A percentile compares a stretch with the other conserved stretches of the same genome.
These are phyloP conservation scores for Pholiota conissans DNA, from an alignment of 768 basidiomycete genomes.

Conservation along the genomic window DNA sequence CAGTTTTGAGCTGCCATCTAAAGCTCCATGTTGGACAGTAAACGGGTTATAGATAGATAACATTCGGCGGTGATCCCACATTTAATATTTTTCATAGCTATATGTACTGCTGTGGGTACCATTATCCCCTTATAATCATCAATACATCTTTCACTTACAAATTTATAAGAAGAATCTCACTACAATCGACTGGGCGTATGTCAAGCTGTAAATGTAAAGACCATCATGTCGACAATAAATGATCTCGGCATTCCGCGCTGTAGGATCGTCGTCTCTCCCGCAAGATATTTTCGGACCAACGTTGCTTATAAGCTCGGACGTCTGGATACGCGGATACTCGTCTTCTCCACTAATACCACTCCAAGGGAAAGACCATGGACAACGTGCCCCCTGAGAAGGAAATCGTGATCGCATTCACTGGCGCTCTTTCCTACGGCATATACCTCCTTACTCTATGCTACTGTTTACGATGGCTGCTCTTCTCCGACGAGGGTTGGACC, in stretches of 20 bases:
- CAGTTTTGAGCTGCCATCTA: neutral
- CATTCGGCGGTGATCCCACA: neutral
- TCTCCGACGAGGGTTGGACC: slow-evolving; percentile 15
- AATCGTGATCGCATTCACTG: slow-evolving; percentile 9
- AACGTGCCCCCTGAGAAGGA: slow-evolving; percentile 12
- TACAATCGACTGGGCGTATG: neutral
- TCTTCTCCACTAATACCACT: neutral
- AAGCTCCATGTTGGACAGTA: neutral
- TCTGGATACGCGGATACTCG: neutral
- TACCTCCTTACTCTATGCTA: slow-evolving; percentile 14
- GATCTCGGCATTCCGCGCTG: neutral
- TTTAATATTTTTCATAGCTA: neutral
- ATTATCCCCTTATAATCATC: neutral
- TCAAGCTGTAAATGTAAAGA: neutral
- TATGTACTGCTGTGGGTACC: neutral
- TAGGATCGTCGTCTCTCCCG: neutral
- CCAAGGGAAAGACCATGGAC: neutral
- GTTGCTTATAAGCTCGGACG: neutral
- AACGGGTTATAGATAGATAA: neutral
- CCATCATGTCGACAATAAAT: neutral
- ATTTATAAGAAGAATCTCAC: too few species aligned
- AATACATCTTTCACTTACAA: too few species aligned
- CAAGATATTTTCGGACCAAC: neutral
- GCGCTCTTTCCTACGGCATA: slow-evolving; percentile 10
- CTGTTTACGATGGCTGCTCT: slow-evolving; percentile 16